A percentile compares a stretch with the other conserved stretches of the same genome.
Evolutionary conservation across 2,329 filamentous ascomycete species (phyloP).

Genomic region (Pestalotiopsis sp.): DNA sequence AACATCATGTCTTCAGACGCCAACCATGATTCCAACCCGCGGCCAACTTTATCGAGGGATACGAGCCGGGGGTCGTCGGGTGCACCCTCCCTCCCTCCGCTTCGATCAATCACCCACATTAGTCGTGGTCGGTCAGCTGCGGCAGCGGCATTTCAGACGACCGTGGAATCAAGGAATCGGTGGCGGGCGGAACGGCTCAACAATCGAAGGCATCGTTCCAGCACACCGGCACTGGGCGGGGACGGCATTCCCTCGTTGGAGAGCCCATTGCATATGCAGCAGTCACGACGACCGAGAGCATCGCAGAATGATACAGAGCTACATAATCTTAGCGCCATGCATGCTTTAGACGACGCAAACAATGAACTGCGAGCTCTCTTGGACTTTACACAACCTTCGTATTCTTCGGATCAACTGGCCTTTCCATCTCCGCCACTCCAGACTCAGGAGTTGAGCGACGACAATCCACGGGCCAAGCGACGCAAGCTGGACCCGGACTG

Average conservation of each 20-base stretch:
- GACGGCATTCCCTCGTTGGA: neutral
- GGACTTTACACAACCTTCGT: slow-evolving; percentile 24
- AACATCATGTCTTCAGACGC: slow-evolving; percentile 39
- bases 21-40: slow-evolving; percentile 31
- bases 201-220: slow-evolving; percentile 11
- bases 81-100: slow-evolving; percentile 37
- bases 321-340: slow-evolving; percentile 8
- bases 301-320: slow-evolving; percentile 14
- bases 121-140: slow-evolving; percentile 21
- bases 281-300: slow-evolving; percentile 1
- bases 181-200: slow-evolving; percentile 24
- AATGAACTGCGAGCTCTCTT: slow-evolving; percentile 27
- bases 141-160: slow-evolving; percentile 26
- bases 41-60: slow-evolving; percentile 39
- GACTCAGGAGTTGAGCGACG: slow-evolving; percentile 28
- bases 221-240: neutral
- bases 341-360: slow-evolving; percentile 21
- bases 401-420: slow-evolving; percentile 23
- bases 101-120: slow-evolving; percentile 36
- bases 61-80: slow-evolving; percentile 22
- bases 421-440: slow-evolving; percentile 28
- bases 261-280: slow-evolving; percentile 1
- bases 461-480: slow-evolving; percentile 61
- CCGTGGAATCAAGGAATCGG: slow-evolving; percentile 17
- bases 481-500: slow-evolving; percentile 71